These are phyloP conservation scores for Incumbomyces lentus DNA, from an alignment of 2,329 filamentous ascomycete genomes.

Conservation along the genomic window DNA sequence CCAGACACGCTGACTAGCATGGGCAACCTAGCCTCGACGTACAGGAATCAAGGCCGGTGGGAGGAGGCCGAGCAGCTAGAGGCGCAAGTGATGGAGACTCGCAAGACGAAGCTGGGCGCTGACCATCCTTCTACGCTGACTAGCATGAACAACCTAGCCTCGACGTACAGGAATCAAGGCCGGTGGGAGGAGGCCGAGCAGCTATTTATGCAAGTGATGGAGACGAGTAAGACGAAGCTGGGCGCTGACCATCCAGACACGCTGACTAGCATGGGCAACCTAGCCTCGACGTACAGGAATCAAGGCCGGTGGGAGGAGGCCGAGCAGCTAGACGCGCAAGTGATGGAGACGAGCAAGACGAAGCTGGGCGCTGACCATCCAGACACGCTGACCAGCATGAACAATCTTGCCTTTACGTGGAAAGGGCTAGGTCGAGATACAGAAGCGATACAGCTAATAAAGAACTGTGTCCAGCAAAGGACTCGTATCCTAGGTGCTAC, in stretches of 20 bases:
- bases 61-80: constrained; percentile 15
- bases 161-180: constrained; percentile 12
- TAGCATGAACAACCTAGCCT: constrained; percentile 14
- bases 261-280: constrained; percentile 14
- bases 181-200: constrained; percentile 16
- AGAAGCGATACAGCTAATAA: constrained; percentile 14
- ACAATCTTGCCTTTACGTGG: constrained; percentile 15
- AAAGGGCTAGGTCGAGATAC: constrained; percentile 11
- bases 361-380: constrained; percentile 19
- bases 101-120: constrained; percentile 12
- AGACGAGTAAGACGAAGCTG: constrained; percentile 11
- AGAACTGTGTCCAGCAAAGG: constrained; percentile 1
- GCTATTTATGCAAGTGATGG: constrained; percentile 11
- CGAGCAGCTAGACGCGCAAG: constrained; percentile 11
- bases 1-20: constrained; percentile 26
- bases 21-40: too few species aligned
- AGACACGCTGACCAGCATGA: constrained; percentile 19
- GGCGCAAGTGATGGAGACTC: constrained; percentile 12
- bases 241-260: constrained; percentile 15
- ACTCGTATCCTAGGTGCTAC: constrained; percentile 3
- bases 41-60: constrained; percentile 11
- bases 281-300: constrained; percentile 9
- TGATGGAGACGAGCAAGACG: constrained; percentile 12
- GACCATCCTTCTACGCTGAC: constrained; percentile 19
- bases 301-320: constrained; percentile 15